A percentile compares a stretch with the other conserved stretches of the same genome.
phyloP scores from a whole-genome alignment of 352 stramenopile species.

The Lagenidium giganteum region DNA sequence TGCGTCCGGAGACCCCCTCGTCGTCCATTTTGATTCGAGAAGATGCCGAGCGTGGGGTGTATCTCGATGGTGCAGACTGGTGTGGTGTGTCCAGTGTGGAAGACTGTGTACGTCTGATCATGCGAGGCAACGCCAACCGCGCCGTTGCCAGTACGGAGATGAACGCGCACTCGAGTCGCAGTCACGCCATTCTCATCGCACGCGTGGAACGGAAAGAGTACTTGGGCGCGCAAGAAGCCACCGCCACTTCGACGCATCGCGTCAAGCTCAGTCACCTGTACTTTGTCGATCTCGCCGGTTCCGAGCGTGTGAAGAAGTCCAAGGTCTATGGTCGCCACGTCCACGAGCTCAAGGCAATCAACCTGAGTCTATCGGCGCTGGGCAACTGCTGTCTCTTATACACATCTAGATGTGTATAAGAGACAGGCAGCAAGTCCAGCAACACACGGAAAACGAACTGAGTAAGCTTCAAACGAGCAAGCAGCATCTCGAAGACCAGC shows the following conservation, averaged over 20 bases:
- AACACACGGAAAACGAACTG: conserved; percentile 8
- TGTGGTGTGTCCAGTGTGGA: conserved; percentile 32
- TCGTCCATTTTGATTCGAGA: conserved; percentile 57
- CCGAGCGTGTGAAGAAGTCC: conserved; percentile 67
- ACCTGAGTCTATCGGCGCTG: conserved; percentile 65
- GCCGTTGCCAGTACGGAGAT: conserved; percentile 80
- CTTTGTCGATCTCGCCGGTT: conserved; percentile 66
- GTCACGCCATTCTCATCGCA: conserved; percentile 83
- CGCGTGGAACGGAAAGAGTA: conserved; percentile 72
- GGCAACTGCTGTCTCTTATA: no score
- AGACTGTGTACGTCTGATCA: conserved; percentile 44
- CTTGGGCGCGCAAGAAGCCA: conserved; percentile 1
- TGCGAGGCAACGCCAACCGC: conserved; percentile 53
- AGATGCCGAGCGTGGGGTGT: conserved; percentile 55
- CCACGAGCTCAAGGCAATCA: conserved; percentile 66
- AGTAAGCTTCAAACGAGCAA: conserved; percentile 3
- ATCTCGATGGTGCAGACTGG: conserved; percentile 49
- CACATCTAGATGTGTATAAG: no score
- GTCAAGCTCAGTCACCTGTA: conserved; percentile 59
- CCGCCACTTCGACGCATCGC: conserved; percentile 18
- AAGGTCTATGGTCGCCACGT: conserved; percentile 50
- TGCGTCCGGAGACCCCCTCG: conserved; percentile 31
- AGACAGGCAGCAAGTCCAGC: conserved; percentile 13
- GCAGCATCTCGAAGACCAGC: conserved; percentile 25
- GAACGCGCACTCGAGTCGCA: conserved; percentile 85